Percentiles rank a stretch among this genome's conserved stretches.
These are phyloP conservation scores for Polyporus tsugae DNA, from an alignment of 1,284 basidiomycete genomes.

Conservation along the genomic window DNA sequence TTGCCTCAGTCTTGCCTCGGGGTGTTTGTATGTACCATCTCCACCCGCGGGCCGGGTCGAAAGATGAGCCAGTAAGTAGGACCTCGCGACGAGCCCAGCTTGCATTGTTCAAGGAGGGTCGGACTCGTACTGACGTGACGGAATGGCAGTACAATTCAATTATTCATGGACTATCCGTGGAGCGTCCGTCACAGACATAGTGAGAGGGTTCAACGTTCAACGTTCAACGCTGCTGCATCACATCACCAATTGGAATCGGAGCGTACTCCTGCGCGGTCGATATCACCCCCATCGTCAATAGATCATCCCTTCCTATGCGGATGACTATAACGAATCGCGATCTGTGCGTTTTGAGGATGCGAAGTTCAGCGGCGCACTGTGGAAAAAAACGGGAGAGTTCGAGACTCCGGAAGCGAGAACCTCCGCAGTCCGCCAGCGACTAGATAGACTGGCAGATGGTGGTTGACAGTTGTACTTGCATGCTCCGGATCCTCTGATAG, in stretches of 20 bases:
- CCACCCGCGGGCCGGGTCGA: no score
- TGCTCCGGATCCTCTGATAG: background rate
- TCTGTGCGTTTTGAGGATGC: no score
- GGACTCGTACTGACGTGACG: no score
- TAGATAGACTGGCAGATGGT: background rate
- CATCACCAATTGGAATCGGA: background rate
- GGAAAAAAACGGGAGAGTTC: background rate
- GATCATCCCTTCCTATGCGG: background rate
- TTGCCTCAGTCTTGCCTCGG: background rate
- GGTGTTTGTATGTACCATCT: no score
- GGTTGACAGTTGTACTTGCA: no score
- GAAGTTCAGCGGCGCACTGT: background rate
- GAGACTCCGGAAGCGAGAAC: background rate
- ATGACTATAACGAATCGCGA: background rate
- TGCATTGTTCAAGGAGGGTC: no score
- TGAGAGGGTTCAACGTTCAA: background rate
- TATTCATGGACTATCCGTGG: background rate
- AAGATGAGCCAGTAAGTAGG: no score
- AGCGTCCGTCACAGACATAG: background rate
- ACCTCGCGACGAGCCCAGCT: no score
- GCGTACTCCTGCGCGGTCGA: background rate
- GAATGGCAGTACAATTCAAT: no score
- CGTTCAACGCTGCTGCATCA: no score
- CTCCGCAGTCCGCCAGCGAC: background rate
- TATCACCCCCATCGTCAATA: background rate